These are phyloP conservation scores for Clitopilus hobsonii DNA, from an alignment of 768 basidiomycete genomes.

Conservation along the genomic window DNA sequence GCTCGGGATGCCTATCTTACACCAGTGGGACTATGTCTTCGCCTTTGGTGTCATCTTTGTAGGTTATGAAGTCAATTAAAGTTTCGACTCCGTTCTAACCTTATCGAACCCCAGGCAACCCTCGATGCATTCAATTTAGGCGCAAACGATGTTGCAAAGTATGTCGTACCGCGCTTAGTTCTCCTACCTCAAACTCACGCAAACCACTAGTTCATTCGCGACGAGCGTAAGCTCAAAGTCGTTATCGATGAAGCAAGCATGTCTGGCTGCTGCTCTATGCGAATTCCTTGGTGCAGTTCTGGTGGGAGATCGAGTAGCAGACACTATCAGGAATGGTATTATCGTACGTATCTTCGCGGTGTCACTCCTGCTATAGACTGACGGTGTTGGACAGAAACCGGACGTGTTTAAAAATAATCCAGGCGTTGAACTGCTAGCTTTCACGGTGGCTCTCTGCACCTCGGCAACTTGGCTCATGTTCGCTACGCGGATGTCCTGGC, in stretches of 20 bases:
- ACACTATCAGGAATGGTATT: conserved; percentile 23
- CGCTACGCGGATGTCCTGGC: conserved; percentile 21
- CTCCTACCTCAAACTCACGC: too few species aligned
- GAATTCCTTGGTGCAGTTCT: conserved; percentile 22
- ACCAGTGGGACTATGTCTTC: conserved; percentile 25
- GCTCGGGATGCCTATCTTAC: conserved; percentile 16
- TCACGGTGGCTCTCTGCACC: conserved; percentile 17
- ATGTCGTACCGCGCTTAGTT: neutral
- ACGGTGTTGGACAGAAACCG: conserved; percentile 6
- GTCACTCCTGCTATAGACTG: neutral
- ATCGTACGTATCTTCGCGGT: too few species aligned
- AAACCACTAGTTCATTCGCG: conserved; percentile 19
- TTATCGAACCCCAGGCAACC: neutral
- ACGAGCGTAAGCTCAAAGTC: conserved; percentile 23
- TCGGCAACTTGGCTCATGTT: conserved; percentile 21
- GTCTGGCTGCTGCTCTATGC: conserved; percentile 19
- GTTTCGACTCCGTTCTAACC: neutral
- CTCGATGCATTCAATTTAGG: conserved; percentile 20
- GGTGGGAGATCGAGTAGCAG: conserved; percentile 23
- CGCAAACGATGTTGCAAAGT: conserved; percentile 25
- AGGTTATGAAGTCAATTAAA: neutral
- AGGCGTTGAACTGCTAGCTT: conserved; percentile 23
- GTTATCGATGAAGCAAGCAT: conserved; percentile 19
- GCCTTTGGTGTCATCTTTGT: conserved; percentile 21
- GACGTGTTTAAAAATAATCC: conserved; percentile 20